These are phyloP conservation scores for Solanum chiquidenum DNA, from an alignment of 257 asterid genomes.

Conservation along the genomic window DNA sequence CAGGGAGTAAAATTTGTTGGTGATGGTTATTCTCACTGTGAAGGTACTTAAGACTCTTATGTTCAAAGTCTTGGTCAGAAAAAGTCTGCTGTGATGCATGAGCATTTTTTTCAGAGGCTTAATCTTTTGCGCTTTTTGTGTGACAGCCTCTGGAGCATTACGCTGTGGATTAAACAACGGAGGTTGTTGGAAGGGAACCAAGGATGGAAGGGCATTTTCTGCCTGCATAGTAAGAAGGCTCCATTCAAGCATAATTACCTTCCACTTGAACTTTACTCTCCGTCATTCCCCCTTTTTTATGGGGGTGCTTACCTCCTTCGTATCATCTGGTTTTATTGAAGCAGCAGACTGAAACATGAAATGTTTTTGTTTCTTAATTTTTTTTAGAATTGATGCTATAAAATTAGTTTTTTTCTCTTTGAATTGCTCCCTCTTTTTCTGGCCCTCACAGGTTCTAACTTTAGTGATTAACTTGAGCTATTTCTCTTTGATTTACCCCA, in stretches of 20 bases:
- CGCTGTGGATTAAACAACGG: conserved; percentile 81
- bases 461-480: background rate
- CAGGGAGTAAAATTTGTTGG: conserved; percentile 77
- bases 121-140: background rate
- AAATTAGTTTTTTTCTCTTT: background rate
- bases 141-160: conserved; percentile 78
- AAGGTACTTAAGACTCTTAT: conserved; percentile 33
- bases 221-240: conserved; percentile 75
- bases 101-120: background rate
- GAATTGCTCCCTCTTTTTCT: background rate
- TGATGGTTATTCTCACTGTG: conserved; percentile 89
- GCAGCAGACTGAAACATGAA: background rate
- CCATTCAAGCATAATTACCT: background rate
- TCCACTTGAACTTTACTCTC: background rate
- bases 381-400: background rate
- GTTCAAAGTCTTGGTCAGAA: background rate
- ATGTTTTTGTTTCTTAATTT: background rate
- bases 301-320: background rate
- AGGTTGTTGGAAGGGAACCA: conserved; percentile 84
- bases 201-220: conserved; percentile 63
- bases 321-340: background rate
- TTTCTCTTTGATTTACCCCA: background rate
- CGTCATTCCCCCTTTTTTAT: background rate
- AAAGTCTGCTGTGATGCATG: background rate
- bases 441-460: background rate